These are phyloP conservation scores for Colletotrichum sp. DNA, from an alignment of 2,329 filamentous ascomycete species.

Conservation along the genomic window DNA sequence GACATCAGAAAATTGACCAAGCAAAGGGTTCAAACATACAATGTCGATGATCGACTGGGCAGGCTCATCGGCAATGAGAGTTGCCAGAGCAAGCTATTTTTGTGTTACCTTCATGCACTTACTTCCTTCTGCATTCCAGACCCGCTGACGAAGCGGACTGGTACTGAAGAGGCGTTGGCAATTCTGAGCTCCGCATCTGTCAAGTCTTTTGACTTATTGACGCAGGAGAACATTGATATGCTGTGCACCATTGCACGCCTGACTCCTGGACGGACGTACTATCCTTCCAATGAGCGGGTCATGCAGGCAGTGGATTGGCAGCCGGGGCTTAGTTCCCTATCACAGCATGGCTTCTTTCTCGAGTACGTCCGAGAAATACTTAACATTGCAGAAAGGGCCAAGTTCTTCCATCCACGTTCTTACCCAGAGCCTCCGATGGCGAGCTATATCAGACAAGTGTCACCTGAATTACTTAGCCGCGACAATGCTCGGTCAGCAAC, in stretches of 20 bases:
- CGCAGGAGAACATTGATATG: slow-evolving; percentile 34
- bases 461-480: slow-evolving; percentile 1
- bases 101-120: slow-evolving; percentile 58
- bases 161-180: slow-evolving; percentile 57
- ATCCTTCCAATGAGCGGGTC: slow-evolving; percentile 40
- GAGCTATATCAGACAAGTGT: too few species aligned
- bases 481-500: slow-evolving; percentile 45
- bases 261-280: slow-evolving; percentile 48
- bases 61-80: slow-evolving; percentile 54
- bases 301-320: slow-evolving; percentile 57
- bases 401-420: neutral
- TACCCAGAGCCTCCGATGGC: neutral
- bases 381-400: slow-evolving; percentile 22
- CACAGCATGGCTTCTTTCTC: slow-evolving; percentile 51
- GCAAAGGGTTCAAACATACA: slow-evolving; percentile 44
- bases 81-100: slow-evolving; percentile 55
- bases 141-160: slow-evolving; percentile 50
- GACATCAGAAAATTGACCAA: too few species aligned
- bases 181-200: slow-evolving; percentile 55
- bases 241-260: slow-evolving; percentile 43
- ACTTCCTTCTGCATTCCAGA: slow-evolving; percentile 60
- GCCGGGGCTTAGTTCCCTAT: slow-evolving; percentile 37
- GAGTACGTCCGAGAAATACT: slow-evolving; percentile 39
- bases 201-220: slow-evolving; percentile 49
- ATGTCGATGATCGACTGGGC: slow-evolving; percentile 54